phyloP scores from a whole-genome alignment of 495 filamentous ascomycete genomes.

The Elaphomyces granulatus region DNA sequence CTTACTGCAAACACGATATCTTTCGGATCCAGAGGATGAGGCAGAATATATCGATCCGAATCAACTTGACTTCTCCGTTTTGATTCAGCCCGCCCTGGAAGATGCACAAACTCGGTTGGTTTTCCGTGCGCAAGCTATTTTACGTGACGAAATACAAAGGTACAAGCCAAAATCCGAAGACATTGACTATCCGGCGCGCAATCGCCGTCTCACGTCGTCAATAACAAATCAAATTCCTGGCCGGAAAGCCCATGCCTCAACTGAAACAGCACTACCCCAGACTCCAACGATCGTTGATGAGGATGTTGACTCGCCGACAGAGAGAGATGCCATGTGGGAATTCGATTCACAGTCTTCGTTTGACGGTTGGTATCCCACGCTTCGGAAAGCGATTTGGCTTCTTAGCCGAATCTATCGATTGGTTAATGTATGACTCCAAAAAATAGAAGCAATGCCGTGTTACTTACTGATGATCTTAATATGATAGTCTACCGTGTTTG shows the following conservation, averaged over 20 bases:
- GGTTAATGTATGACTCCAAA: conserved; percentile 47
- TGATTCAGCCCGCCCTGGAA: conserved; percentile 55
- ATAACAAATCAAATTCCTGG: conserved; percentile 35
- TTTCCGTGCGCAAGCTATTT: conserved; percentile 51
- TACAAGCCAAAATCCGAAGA: conserved; percentile 57
- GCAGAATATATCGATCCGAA: conserved; percentile 37
- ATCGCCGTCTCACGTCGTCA: conserved; percentile 32
- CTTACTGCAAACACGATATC: conserved; percentile 70
- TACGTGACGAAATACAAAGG: conserved; percentile 54
- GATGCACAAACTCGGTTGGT: conserved; percentile 63
- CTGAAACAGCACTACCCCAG: conserved; percentile 35
- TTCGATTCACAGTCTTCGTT: conserved; percentile 36
- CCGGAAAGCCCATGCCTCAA: conserved; percentile 24
- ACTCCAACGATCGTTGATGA: conserved; percentile 39
- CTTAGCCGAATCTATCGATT: conserved; percentile 73
- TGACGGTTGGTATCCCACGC: conserved; percentile 49
- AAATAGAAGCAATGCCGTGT: background rate
- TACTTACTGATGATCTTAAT: background rate
- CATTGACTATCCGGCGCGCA: conserved; percentile 47
- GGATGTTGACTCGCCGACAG: conserved; percentile 27
- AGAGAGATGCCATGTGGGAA: conserved; percentile 37
- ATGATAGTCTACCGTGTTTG: conserved; percentile 52
- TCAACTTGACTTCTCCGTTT: conserved; percentile 48
- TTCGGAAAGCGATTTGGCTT: conserved; percentile 68
- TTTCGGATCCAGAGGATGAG: conserved; percentile 59